Conservation (phyloP, 192 early-diverging fungal species). For the Linnemannia schmuckeri region DNA sequence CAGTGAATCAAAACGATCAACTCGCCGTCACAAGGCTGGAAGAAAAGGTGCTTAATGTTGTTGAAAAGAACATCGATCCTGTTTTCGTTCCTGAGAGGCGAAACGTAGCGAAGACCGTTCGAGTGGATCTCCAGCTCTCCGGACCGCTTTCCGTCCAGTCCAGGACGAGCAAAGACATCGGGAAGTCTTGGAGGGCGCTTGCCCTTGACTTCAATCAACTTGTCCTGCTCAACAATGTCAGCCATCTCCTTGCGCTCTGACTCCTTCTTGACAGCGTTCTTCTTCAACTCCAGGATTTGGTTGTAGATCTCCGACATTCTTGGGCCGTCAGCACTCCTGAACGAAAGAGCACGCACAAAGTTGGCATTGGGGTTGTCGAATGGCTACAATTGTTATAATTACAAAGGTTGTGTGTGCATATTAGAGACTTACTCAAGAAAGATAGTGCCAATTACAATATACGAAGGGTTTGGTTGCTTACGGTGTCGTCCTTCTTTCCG, state of each 20-base stretch:
- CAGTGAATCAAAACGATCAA: constrained; percentile 95
- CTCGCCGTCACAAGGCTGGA: constrained; percentile 98
- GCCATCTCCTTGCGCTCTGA: constrained; percentile 96
- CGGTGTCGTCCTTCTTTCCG: constrained; percentile 89
- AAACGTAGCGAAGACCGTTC: constrained; percentile 95
- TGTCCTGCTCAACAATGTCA: constrained; percentile 95
- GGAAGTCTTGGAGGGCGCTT: constrained; percentile 77
- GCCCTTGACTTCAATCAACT: constrained; percentile 82
- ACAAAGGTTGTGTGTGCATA: neutral
- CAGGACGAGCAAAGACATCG: constrained; percentile 95
- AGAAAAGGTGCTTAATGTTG: constrained; percentile 98
- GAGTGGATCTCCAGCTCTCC: constrained; percentile 97
- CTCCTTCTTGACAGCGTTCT: constrained; percentile 91
- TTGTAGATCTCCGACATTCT: constrained; percentile 89
- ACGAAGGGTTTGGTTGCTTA: constrained; percentile 30
- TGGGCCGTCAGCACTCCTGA: constrained; percentile 86
- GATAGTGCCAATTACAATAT: neutral
- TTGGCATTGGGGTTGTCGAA: constrained; percentile 90
- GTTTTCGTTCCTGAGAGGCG: constrained; percentile 79
- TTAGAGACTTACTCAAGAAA: neutral
- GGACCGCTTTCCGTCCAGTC: constrained; percentile 90
- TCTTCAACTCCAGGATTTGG: constrained; percentile 93
- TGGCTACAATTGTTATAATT: constrained; percentile 58
- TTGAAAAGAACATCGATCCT: constrained; percentile 91
- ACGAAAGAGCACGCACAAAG: constrained; percentile 94